These are phyloP conservation scores for Hirschfeldia incana DNA, from an alignment of 345 rosid species.

Conservation along the genomic window DNA sequence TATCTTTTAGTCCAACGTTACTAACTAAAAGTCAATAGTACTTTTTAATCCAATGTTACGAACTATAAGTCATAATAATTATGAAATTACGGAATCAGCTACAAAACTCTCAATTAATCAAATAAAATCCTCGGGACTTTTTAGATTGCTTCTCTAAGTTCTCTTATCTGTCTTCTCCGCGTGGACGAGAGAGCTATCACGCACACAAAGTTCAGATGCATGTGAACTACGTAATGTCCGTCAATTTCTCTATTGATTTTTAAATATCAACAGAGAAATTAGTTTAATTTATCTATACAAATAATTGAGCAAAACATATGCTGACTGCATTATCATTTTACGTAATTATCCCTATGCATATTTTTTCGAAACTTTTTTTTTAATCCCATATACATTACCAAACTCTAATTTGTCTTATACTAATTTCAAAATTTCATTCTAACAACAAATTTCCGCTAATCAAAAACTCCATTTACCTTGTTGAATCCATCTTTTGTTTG, in stretches of 20 bases:
- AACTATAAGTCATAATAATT: not conserved
- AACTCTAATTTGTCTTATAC: not conserved
- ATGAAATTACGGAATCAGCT: conserved; percentile 16
- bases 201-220: conserved; percentile 17
- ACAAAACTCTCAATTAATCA: not conserved
- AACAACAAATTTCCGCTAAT: not conserved
- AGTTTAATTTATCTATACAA: conserved; percentile 21
- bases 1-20: not conserved
- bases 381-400: not conserved
- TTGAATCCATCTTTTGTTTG: not conserved
- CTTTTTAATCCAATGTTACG: not conserved
- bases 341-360: not conserved
- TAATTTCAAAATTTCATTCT: not conserved
- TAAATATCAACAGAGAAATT: not conserved
- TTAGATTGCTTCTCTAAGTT: conserved; percentile 3
- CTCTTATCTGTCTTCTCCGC: conserved; percentile 27
- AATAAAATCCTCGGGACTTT: conserved; percentile 1
- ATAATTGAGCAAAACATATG: conserved; percentile 19
- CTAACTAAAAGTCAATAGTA: not conserved
- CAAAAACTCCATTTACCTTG: not conserved
- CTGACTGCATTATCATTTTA: not conserved
- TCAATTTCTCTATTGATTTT: conserved; percentile 15
- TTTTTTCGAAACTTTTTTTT: no score
- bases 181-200: conserved; percentile 24
- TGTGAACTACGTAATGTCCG: conserved; percentile 40